phyloP scores from a whole-genome alignment of 768 basidiomycete species.

The Boletus rubropictus region DNA sequence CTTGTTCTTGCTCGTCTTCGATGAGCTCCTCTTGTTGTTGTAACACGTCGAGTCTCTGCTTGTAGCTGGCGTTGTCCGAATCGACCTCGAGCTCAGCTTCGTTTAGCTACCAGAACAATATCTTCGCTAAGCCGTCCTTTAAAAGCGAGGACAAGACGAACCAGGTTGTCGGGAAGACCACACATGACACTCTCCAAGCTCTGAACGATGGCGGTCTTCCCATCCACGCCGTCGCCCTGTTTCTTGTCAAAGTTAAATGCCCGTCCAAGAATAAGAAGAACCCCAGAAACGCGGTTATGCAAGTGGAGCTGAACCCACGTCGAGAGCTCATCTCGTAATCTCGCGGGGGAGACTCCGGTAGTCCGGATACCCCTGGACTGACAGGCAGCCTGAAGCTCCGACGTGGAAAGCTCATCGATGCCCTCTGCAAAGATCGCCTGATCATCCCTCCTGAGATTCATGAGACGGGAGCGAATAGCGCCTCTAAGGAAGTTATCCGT shows the following conservation, averaged over 20 bases:
- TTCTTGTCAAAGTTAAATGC: conserved; percentile 91
- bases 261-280: conserved; percentile 86
- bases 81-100: conserved; percentile 97
- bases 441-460: conserved; percentile 85
- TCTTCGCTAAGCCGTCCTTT: not conserved
- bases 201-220: conserved; percentile 73
- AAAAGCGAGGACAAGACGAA: conserved; percentile 34
- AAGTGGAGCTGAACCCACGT: conserved; percentile 94
- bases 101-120: conserved; percentile 58
- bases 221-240: conserved; percentile 68
- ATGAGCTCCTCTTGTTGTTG: conserved; percentile 99
- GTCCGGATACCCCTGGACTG: conserved; percentile 93
- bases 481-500: conserved; percentile 98
- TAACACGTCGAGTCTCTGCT: conserved; percentile 96
- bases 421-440: conserved; percentile 88
- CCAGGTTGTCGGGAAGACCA: conserved; percentile 90
- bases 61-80: conserved; percentile 89
- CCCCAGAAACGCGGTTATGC: conserved; percentile 87
- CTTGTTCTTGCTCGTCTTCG: conserved; percentile 98
- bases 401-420: conserved; percentile 82
- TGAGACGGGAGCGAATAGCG: conserved; percentile 76
- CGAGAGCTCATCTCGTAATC: conserved; percentile 81
- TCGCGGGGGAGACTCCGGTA: conserved; percentile 77
- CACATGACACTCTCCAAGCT: conserved; percentile 87
- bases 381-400: conserved; percentile 89